phyloP scores from a whole-genome alignment of 2,329 filamentous ascomycete species.

The Chaetomium olivaceum region DNA sequence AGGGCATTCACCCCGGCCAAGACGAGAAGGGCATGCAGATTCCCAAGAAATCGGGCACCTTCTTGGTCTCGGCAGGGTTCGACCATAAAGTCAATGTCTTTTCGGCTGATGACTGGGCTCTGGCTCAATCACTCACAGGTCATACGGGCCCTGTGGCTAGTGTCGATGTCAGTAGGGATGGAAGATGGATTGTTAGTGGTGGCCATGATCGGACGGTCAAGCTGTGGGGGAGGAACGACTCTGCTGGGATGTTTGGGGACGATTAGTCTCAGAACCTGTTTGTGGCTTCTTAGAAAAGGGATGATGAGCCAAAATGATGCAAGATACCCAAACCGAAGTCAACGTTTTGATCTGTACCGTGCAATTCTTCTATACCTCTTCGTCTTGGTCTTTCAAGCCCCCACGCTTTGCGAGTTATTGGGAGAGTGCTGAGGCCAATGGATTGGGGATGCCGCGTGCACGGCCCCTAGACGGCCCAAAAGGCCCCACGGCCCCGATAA shows the following conservation, averaged over 20 bases:
- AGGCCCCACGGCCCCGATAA: constrained; percentile 16
- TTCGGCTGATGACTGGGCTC: constrained; percentile 92
- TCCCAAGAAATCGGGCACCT: constrained; percentile 86
- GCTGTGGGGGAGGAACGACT: constrained; percentile 86
- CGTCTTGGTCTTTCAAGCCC: background rate
- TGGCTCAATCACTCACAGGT: constrained; percentile 83
- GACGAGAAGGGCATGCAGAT: constrained; percentile 65
- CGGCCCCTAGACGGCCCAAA: constrained; percentile 6
- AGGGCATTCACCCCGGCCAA: constrained; percentile 59
- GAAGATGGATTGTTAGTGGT: constrained; percentile 89
- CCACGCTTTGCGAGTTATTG: background rate
- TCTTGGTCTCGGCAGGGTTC: constrained; percentile 87
- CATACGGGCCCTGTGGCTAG: constrained; percentile 92
- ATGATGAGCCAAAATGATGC: background rate
- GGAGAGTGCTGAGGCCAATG: background rate
- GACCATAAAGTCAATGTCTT: constrained; percentile 96
- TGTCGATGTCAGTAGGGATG: constrained; percentile 82
- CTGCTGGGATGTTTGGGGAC: constrained; percentile 30
- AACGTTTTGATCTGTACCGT: background rate
- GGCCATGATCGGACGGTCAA: constrained; percentile 95
- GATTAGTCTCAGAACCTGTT: constrained; percentile 5
- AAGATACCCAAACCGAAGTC: background rate
- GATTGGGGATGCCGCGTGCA: constrained; percentile 6
- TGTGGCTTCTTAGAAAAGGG: background rate
- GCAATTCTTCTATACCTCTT: background rate